Evolutionary conservation across 345 rosid genomes (phyloP), one percentile per base, ranked within the genome.

Genomic region (Camelina neglecta): DNA sequence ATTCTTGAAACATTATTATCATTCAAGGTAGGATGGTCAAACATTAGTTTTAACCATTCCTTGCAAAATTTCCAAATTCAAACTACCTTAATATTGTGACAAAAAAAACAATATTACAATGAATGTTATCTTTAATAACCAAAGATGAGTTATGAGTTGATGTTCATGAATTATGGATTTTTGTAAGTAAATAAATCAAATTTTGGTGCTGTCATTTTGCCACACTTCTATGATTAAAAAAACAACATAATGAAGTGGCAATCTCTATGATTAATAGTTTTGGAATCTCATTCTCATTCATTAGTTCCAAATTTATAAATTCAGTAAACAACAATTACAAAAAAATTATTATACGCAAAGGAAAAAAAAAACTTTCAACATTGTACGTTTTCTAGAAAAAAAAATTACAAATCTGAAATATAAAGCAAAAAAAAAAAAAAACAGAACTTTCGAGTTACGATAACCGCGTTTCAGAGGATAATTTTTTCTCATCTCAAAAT

Each of bases 391-490:
- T 39, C 65, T 18, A 18, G 18, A 18, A 18, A 18, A 59, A 57
- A 78, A 62, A 67, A 0, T 8, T 72, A 78, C 41, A 53, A 53
- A 51, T 4, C 9, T 48, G 44, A 45, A 71, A 69, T 18, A 18
- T 18, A 18, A 63, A 39, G 3, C 66, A 71, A 26, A 29, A 29
- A 26, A 26, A 26, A 18, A 18, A 26, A 9, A 29, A 29, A 16
- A 13, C 12, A 35, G 11, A 33, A 77, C 53, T 12, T 49, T 36
- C 5, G 24, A 18, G 1, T 49, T 42, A 77, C 33, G 31, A 50
- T 65, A 72, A 72, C 9, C 68, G 81, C 73, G 77, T 66, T 10
- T 4, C 81, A 77, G 76, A 60, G 62, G 68, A 77, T 77, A 36
- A 77, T 7, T 0, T 7, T 0, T 16, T 63, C 53, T 77, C 53